phyloP scores from a whole-genome alignment of 352 stramenopile species.

The Globisporangium abappressorium region DNA sequence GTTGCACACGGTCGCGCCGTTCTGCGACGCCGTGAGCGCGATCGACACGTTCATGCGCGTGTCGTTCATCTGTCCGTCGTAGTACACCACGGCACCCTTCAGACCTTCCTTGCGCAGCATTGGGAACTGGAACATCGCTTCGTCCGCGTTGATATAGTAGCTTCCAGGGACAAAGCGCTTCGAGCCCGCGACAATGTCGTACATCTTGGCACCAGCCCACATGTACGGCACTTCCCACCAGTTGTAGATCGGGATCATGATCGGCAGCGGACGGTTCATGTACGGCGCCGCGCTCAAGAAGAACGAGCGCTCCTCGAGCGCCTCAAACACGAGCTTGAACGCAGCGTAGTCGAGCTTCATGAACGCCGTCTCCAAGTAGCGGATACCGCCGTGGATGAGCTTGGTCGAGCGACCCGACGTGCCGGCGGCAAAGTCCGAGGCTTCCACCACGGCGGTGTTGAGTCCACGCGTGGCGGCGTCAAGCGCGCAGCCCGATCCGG shows the following conservation, averaged over 20 bases:
- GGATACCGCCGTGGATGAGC: slow-evolving; percentile 94
- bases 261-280: slow-evolving; percentile 93
- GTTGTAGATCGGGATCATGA: slow-evolving; percentile 96
- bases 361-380: slow-evolving; percentile 95
- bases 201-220: slow-evolving; percentile 91
- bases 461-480: slow-evolving; percentile 91
- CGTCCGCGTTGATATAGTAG: slow-evolving; percentile 90
- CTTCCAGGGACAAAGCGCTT: slow-evolving; percentile 87
- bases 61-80: slow-evolving; percentile 94
- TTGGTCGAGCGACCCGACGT: slow-evolving; percentile 94
- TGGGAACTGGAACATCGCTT: slow-evolving; percentile 93
- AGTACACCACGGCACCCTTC: slow-evolving; percentile 91
- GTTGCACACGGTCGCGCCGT: slow-evolving; percentile 90
- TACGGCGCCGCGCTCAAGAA: slow-evolving; percentile 92
- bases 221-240: slow-evolving; percentile 96
- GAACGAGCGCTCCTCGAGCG: slow-evolving; percentile 90
- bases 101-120: slow-evolving; percentile 91
- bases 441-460: slow-evolving; percentile 92
- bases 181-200: slow-evolving; percentile 90
- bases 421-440: slow-evolving; percentile 90
- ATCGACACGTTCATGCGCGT: slow-evolving; percentile 94
- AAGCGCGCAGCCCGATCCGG: slow-evolving; percentile 88
- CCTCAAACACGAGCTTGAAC: slow-evolving; percentile 92
- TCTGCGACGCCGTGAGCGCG: slow-evolving; percentile 92
- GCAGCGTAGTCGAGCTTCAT: slow-evolving; percentile 88